These are phyloP conservation scores for Microdochium paspali DNA, from an alignment of 2,329 filamentous ascomycete genomes.

Conservation along the genomic window DNA sequence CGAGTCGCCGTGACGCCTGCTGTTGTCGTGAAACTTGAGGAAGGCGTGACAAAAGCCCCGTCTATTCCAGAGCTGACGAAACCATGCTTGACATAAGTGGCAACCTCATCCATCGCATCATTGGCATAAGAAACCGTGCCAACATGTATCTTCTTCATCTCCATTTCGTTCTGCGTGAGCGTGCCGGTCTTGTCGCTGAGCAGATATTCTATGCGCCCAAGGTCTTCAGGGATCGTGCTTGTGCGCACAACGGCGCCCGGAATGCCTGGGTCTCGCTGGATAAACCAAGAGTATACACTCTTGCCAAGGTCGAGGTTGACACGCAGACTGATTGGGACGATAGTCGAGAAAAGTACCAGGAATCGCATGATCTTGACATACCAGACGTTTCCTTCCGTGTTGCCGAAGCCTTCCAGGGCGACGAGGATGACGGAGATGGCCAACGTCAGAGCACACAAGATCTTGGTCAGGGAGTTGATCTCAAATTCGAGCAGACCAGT, in stretches of 20 bases:
- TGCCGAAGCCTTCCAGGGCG: constrained; percentile 72
- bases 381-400: constrained; percentile 61
- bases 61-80: constrained; percentile 47
- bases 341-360: constrained; percentile 95
- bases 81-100: constrained; percentile 74
- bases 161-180: constrained; percentile 95
- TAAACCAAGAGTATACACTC: constrained; percentile 91
- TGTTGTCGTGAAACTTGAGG: constrained; percentile 56
- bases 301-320: constrained; percentile 98
- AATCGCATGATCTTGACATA: constrained; percentile 99
- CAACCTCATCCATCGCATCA: constrained; percentile 97
- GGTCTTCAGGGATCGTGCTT: constrained; percentile 93
- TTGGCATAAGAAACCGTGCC: constrained; percentile 97
- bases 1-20: constrained; percentile 59
- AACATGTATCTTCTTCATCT: constrained; percentile 97
- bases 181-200: constrained; percentile 98
- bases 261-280: constrained; percentile 84
- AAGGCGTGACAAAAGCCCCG: constrained; percentile 61
- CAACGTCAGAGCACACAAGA: constrained; percentile 81
- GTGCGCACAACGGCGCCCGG: constrained; percentile 88
- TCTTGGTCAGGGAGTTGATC: constrained; percentile 95
- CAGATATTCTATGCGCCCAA: constrained; percentile 92
- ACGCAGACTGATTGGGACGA: constrained; percentile 91
- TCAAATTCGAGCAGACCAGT: constrained; percentile 89
- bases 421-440: constrained; percentile 82